Percentiles rank a stretch among this genome's conserved stretches.
These are phyloP conservation scores for Syncephalastrum racemosum DNA, from an alignment of 371 early-diverging fungal species.

Conservation along the genomic window DNA sequence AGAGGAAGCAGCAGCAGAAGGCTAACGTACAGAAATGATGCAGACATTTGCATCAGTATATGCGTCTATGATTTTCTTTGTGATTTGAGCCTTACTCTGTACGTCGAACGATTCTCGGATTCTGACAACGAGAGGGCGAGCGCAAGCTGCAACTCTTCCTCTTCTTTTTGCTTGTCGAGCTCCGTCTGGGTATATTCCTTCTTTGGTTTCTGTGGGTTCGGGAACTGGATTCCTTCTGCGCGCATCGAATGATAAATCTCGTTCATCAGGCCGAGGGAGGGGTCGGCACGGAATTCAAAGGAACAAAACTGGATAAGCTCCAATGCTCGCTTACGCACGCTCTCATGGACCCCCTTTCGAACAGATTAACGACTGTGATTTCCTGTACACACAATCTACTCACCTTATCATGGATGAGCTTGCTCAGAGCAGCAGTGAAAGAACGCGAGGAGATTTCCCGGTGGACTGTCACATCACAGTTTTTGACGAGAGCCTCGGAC, in stretches of 20 bases:
- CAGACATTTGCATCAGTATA: slow-evolving; percentile 15
- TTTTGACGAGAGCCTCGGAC: slow-evolving; percentile 87
- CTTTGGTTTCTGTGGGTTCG: slow-evolving; percentile 80
- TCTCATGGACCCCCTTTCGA: slow-evolving; percentile 66
- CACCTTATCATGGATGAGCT: slow-evolving; percentile 74
- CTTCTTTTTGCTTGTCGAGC: slow-evolving; percentile 77
- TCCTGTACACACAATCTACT: not conserved
- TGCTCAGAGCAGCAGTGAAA: slow-evolving; percentile 81
- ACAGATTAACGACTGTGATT: no score
- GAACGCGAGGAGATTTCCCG: slow-evolving; percentile 85
- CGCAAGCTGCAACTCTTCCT: slow-evolving; percentile 74
- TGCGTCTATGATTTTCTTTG: slow-evolving; percentile 4
- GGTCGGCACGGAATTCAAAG: slow-evolving; percentile 78
- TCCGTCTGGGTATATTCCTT: slow-evolving; percentile 71
- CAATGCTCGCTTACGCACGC: slow-evolving; percentile 75
- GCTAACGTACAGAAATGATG: slow-evolving; percentile 17
- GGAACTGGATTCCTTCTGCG: slow-evolving; percentile 69
- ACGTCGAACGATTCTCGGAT: slow-evolving; percentile 53
- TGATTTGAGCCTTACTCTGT: slow-evolving; percentile 28
- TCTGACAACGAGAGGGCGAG: slow-evolving; percentile 87
- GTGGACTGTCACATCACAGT: slow-evolving; percentile 79
- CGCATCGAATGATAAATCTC: slow-evolving; percentile 76
- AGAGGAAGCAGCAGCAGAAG: slow-evolving; percentile 21
- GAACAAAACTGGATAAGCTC: slow-evolving; percentile 92
- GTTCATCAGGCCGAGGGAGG: slow-evolving; percentile 82